phyloP scores from a whole-genome alignment of 768 basidiomycete genomes.

The Boletus bicolor region DNA sequence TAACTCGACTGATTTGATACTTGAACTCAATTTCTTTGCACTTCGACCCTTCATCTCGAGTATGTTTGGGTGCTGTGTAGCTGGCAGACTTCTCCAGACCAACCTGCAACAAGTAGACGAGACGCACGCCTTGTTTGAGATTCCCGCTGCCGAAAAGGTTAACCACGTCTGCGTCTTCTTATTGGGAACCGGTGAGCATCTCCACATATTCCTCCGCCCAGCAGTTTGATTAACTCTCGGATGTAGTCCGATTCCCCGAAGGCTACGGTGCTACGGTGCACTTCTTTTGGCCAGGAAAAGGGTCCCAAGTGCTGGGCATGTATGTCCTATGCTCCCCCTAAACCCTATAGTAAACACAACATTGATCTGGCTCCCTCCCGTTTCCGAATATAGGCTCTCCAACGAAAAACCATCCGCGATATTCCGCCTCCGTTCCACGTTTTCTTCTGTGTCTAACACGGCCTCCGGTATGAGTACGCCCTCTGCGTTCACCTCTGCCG shows the following conservation, averaged over 20 bases:
- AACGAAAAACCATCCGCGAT: slow-evolving; percentile 90
- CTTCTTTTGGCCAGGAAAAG: slow-evolving; percentile 83
- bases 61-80: slow-evolving; percentile 82
- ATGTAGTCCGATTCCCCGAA: slow-evolving; percentile 71
- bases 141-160: slow-evolving; percentile 65
- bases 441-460: slow-evolving; percentile 36
- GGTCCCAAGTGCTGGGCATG: slow-evolving; percentile 85
- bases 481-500: slow-evolving; percentile 30
- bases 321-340: slow-evolving; percentile 33
- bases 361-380: neutral
- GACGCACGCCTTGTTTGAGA: slow-evolving; percentile 77
- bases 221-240: neutral
- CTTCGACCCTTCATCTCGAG: neutral
- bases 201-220: neutral
- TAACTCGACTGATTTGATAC: neutral
- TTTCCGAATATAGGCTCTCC: slow-evolving; percentile 56
- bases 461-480: slow-evolving; percentile 30
- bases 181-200: slow-evolving; percentile 61
- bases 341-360: neutral
- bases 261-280: slow-evolving; percentile 84
- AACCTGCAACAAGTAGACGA: slow-evolving; percentile 79
- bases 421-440: slow-evolving; percentile 73
- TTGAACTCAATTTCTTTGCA: neutral
- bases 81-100: slow-evolving; percentile 75
- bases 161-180: slow-evolving; percentile 88